Evolutionary conservation across 495 filamentous ascomycete genomes (phyloP).

Genomic region (Penicillium canariense): DNA sequence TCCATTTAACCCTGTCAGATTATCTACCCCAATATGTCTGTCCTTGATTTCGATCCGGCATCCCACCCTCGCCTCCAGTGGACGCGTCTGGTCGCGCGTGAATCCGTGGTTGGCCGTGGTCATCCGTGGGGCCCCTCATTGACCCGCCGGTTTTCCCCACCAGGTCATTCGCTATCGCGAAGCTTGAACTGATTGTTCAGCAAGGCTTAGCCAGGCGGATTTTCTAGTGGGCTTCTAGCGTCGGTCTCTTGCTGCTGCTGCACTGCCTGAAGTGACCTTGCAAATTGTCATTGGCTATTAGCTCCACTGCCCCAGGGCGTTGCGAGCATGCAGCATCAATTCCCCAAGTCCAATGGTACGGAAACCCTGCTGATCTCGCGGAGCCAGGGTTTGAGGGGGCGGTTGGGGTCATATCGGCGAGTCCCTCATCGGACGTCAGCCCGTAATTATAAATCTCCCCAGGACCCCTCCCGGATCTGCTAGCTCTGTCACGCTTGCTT

Average conservation of each 20-base stretch:
- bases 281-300: not conserved
- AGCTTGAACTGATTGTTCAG: conserved; percentile 8
- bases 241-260: not conserved
- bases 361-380: not conserved
- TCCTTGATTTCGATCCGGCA: not conserved
- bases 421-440: not conserved
- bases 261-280: not conserved
- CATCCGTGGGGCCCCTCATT: not conserved
- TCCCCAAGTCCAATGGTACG: not conserved
- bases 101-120: not conserved
- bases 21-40: not conserved
- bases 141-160: not conserved
- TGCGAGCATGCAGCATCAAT: not conserved
- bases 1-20: not conserved
- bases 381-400: not conserved
- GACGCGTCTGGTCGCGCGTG: not conserved
- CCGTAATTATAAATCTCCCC: not conserved
- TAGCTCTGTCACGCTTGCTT: not conserved
- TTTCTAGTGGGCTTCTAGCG: not conserved
- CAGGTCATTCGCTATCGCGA: not conserved
- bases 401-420: not conserved
- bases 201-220: conserved; percentile 16
- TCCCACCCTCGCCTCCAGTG: not conserved
- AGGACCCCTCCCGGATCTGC: not conserved
- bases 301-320: not conserved